A percentile compares a stretch with the other conserved stretches of the same genome.
These are phyloP conservation scores for Colletotrichum coccodes DNA, from an alignment of 2,329 filamentous ascomycete species.

Conservation along the genomic window DNA sequence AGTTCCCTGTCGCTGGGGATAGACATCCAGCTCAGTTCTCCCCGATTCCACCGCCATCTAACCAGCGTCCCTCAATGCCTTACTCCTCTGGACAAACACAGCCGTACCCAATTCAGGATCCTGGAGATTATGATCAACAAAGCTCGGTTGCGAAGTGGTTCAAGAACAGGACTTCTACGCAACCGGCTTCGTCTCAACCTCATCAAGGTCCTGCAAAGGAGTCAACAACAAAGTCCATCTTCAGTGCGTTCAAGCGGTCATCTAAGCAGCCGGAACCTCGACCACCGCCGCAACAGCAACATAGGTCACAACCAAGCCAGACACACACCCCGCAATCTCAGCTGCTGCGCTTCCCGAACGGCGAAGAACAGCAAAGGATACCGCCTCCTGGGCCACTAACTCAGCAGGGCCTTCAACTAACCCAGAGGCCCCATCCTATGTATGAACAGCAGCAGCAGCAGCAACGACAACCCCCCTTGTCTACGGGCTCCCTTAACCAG, in stretches of 20 bases:
- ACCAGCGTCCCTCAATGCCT: background rate
- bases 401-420: background rate
- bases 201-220: slow-evolving; percentile 34
- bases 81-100: background rate
- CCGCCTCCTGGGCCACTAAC: slow-evolving; percentile 8
- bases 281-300: slow-evolving; percentile 27
- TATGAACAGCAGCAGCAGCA: slow-evolving; percentile 19
- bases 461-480: background rate
- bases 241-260: slow-evolving; percentile 38
- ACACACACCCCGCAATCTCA: background rate
- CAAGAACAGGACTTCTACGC: slow-evolving; percentile 23
- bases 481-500: background rate
- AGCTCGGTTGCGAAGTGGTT: slow-evolving; percentile 32
- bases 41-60: background rate
- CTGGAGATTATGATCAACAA: background rate
- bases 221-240: slow-evolving; percentile 37
- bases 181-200: slow-evolving; percentile 19
- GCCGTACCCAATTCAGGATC: background rate
- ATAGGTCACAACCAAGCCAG: slow-evolving; percentile 3
- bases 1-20: background rate
- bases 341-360: background rate
- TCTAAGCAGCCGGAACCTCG: slow-evolving; percentile 38
- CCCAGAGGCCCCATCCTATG: slow-evolving; percentile 4
- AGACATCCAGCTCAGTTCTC: background rate
- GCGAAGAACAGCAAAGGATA: slow-evolving; percentile 13